These are phyloP conservation scores for Eimeria brunetti DNA, from an alignment of 169 alveolate genomes.

Conservation along the genomic window DNA sequence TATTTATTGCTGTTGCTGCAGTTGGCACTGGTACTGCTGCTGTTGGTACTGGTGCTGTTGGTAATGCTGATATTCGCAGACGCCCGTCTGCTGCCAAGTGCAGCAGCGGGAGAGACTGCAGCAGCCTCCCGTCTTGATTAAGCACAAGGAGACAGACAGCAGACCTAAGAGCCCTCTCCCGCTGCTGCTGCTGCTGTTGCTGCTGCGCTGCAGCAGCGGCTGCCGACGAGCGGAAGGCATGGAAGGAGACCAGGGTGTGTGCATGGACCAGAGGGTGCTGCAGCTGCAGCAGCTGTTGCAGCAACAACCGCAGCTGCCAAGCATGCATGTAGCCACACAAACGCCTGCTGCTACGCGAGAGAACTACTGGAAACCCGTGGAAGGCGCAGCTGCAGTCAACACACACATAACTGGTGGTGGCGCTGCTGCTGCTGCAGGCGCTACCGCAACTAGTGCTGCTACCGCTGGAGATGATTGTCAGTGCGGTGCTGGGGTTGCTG, in stretches of 20 bases:
- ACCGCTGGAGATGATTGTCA: not conserved
- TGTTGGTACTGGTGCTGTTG: not conserved
- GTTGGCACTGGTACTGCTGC: slow-evolving; percentile 1
- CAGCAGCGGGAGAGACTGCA: slow-evolving; percentile 39
- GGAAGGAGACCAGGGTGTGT: slow-evolving; percentile 68
- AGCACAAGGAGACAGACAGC: slow-evolving; percentile 30
- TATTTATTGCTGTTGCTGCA: not conserved
- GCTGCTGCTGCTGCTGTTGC: slow-evolving; percentile 31
- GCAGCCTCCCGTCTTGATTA: not conserved
- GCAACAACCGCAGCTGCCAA: slow-evolving; percentile 51
- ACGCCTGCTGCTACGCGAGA: slow-evolving; percentile 53
- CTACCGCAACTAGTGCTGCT: not conserved
- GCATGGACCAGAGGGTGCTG: slow-evolving; percentile 72
- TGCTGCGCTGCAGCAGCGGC: not conserved
- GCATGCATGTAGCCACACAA: slow-evolving; percentile 48
- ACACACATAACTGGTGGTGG: not conserved
- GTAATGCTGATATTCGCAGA: not conserved
- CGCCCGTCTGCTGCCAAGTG: slow-evolving; percentile 42
- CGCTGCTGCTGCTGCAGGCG: not conserved
- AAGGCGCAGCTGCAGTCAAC: slow-evolving; percentile 45
- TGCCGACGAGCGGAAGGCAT: slow-evolving; percentile 25
- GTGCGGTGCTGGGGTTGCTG: not conserved
- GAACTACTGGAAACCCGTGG: slow-evolving; percentile 26
- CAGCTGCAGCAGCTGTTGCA: slow-evolving; percentile 70
- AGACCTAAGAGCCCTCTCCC: slow-evolving; percentile 22